Evolutionary conservation across 805 yeast genomes (phyloP), one percentile per base, ranked within the genome.

Genomic region (Yarrowia sp.): DNA sequence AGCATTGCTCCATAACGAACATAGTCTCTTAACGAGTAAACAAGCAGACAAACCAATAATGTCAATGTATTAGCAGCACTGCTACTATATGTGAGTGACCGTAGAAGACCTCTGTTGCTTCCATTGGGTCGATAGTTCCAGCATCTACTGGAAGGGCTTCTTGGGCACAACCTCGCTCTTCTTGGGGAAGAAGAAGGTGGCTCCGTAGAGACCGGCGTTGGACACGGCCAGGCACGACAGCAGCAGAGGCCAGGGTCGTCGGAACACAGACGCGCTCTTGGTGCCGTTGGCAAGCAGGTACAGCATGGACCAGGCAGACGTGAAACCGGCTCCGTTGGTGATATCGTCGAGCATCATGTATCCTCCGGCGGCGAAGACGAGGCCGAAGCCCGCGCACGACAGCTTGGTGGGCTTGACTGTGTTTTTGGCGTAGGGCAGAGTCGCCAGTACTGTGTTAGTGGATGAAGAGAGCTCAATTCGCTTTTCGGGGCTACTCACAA

Each of bases 301-400:
- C 63, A 91, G 73, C 7, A 87, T 72, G 7, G 89, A 83, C 97
- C 97, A 92, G 1, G 94, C 96, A 68, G 83, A 78, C 25, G 32
- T 65, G 69, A 91, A 87, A 0, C 96, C 97, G 1, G 93, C 80
- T 3, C 96, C 97, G 73, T 88, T 85, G 47, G 81, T 80, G 19
- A 83, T 73, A 68, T 90, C 97, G 70, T 91, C 97, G 65, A 78
- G 78, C 39, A 87, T 81, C 77, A 91, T 86, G 66, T 69, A 73
- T 21, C 76, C 72, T 19, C 72, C 72, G 2, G 67, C 62, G 4
- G 70, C 72, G 63, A 68, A 67, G 22, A 67, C 68, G 3, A 65
- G 58, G 4, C 69, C 70, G 59, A 69, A 69, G 1, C 69, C 70
- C 4, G 33, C 62, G 24, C 51, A 42, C 6, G 53, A 42, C 18